Evolutionary conservation across 2,329 filamentous ascomycete genomes (phyloP).

Genomic region (Xylariaceae sp.): DNA sequence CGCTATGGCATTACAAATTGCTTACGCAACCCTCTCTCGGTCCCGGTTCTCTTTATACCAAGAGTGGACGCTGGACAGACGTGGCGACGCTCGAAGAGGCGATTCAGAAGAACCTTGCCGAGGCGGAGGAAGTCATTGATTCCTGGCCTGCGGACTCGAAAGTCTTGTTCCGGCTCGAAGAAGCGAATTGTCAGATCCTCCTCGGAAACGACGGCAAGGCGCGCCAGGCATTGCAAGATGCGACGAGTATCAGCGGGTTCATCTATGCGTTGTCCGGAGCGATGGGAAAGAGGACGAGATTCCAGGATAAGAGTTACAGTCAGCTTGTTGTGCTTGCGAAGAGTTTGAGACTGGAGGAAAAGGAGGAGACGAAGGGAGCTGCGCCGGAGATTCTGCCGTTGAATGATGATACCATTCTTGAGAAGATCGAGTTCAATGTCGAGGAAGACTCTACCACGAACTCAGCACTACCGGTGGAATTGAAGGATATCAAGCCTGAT

Average conservation of each 20-base stretch:
- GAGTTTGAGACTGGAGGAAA: slow-evolving; percentile 46
- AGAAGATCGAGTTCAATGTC: slow-evolving; percentile 74
- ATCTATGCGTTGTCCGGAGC: slow-evolving; percentile 79
- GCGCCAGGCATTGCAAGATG: slow-evolving; percentile 62
- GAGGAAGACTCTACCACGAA: slow-evolving; percentile 32
- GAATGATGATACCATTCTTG: slow-evolving; percentile 89
- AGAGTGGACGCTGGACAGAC: slow-evolving; percentile 54
- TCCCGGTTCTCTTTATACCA: slow-evolving; percentile 50
- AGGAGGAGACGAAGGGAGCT: slow-evolving; percentile 10
- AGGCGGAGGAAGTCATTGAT: slow-evolving; percentile 34
- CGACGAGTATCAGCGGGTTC: slow-evolving; percentile 63
- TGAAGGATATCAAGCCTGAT: slow-evolving; percentile 66
- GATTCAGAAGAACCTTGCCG: slow-evolving; percentile 41
- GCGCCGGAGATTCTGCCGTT: slow-evolving; percentile 67
- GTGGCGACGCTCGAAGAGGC: slow-evolving; percentile 50
- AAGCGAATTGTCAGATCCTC: slow-evolving; percentile 75
- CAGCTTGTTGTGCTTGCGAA: slow-evolving; percentile 88
- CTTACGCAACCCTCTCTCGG: slow-evolving; percentile 53
- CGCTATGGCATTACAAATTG: slow-evolving; percentile 63
- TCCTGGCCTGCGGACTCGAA: slow-evolving; percentile 45
- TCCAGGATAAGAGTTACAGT: slow-evolving; percentile 72
- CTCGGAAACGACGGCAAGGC: slow-evolving; percentile 77
- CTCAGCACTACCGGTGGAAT: slow-evolving; percentile 49
- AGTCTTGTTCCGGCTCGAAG: slow-evolving; percentile 72
- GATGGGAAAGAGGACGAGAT: slow-evolving; percentile 78